Base-by-base conservation (phyloP, 1,139 yeast genomes). In the Protomyces macrosporus region DNA sequence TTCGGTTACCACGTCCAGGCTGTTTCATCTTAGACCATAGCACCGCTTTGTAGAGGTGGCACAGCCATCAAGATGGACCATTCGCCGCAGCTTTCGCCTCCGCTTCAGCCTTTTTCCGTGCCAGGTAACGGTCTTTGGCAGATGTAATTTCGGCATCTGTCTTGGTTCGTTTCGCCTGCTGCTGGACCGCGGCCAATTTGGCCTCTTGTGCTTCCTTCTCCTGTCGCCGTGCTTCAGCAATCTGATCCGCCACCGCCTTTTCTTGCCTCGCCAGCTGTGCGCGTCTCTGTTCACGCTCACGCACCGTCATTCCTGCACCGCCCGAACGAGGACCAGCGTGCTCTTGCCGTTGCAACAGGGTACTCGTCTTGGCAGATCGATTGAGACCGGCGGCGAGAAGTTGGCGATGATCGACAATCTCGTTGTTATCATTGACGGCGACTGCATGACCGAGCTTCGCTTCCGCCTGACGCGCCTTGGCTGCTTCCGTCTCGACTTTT, bases 211-310 rank as follows among this genome's bases (percentile, higher is more conserved):
- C 76, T 78, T 79, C 72, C 76, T 79, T 75, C 77, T 78, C 71
- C 77, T 77, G 53, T 77, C 75, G 71, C 77, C 79, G 71, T 77
- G 79, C 73, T 76, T 79, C 52, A 77, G 81, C 70, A 78, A 78
- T 35, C 80, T 75, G 45, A 81, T 79, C 65, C 76, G 81, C 68
- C 76, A 74, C 72, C 77, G 82, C 59, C 79, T 82, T 72, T 79
- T 82, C 73, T 79, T 81, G 73, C 33, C 63, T 53, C 6, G 10
- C 58, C 14, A 65, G 53, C 60, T 54, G 55, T 39, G 59, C 60
- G 12, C 55, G 42, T 16, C 65, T 36, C 10, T 54, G 63, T 32
- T 45, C 64, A 6, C 55, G 57, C 35, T 36, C 45, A 10, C 50
- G 36, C 2, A 23, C 23, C 23, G 23, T 23, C 23, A 23, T 23